A percentile compares a stretch with the other conserved stretches of the same genome.
These are phyloP conservation scores for Colletotrichum godetiae DNA, from an alignment of 2,329 filamentous ascomycete species.

Conservation along the genomic window DNA sequence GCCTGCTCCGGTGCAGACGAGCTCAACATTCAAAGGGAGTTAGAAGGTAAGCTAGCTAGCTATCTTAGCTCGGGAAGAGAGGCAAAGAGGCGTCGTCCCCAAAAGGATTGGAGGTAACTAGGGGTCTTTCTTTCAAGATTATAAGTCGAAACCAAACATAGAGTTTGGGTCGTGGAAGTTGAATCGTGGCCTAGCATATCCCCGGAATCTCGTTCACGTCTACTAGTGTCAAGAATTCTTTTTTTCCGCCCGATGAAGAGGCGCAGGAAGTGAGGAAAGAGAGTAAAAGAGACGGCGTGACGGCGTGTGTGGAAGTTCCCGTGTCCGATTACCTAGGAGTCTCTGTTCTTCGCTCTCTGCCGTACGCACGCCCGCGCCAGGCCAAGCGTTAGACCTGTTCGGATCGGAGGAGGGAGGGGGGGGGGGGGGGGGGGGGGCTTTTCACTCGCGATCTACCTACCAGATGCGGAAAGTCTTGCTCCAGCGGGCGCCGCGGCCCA, in stretches of 20 bases:
- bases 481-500: neutral
- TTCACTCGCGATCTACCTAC: neutral
- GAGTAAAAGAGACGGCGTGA: neutral
- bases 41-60: no score
- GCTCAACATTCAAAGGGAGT: neutral
- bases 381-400: neutral
- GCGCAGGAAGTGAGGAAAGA: neutral
- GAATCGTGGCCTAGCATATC: neutral
- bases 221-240: neutral
- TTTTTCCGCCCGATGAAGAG: neutral
- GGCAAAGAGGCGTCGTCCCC: neutral
- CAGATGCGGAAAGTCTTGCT: constrained; percentile 14
- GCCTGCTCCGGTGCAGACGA: neutral
- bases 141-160: neutral
- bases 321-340: neutral
- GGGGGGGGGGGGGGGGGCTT: neutral
- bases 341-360: neutral
- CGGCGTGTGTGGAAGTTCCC: neutral
- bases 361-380: neutral
- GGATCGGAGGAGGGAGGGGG: neutral
- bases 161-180: neutral
- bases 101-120: neutral
- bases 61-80: neutral
- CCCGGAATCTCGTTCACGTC: neutral
- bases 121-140: neutral